Conservation (phyloP, 1,284 basidiomycete species). For the Naganishia sp. region DNA sequence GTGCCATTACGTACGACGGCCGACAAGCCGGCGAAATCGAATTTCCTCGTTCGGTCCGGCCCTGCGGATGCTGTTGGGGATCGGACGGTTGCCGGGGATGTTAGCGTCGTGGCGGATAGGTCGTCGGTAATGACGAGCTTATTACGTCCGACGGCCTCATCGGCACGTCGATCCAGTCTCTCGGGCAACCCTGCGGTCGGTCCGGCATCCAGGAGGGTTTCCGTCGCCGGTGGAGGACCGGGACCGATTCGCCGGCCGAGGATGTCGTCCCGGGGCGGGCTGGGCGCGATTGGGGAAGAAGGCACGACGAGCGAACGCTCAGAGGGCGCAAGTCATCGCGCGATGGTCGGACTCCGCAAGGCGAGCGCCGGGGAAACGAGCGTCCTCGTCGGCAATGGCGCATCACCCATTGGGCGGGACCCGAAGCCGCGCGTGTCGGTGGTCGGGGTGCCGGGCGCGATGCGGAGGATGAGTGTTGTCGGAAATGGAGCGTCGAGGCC, state of each 20-base stretch:
- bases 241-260: conserved; percentile 10
- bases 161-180: conserved; percentile 15
- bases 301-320: conserved; percentile 4
- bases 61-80: neutral
- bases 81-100: neutral
- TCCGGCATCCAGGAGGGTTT: conserved; percentile 2
- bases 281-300: conserved; percentile 20
- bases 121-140: neutral
- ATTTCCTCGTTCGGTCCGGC: conserved; percentile 14
- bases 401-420: conserved; percentile 2
- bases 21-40: conserved; percentile 6
- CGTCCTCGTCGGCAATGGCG: neutral
- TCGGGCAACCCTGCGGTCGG: conserved; percentile 3
- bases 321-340: conserved; percentile 13
- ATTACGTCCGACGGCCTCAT: conserved; percentile 10
- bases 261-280: conserved; percentile 6
- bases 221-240: conserved; percentile 7
- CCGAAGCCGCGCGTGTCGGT: conserved; percentile 9
- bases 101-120: neutral
- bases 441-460: neutral
- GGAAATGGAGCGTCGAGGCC: conserved; percentile 16
- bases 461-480: conserved; percentile 15
- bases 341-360: conserved; percentile 16
- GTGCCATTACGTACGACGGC: neutral
- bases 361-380: neutral